Evolutionary conservation across 768 basidiomycete species (phyloP).

Genomic region (Kwoniella sp.): DNA sequence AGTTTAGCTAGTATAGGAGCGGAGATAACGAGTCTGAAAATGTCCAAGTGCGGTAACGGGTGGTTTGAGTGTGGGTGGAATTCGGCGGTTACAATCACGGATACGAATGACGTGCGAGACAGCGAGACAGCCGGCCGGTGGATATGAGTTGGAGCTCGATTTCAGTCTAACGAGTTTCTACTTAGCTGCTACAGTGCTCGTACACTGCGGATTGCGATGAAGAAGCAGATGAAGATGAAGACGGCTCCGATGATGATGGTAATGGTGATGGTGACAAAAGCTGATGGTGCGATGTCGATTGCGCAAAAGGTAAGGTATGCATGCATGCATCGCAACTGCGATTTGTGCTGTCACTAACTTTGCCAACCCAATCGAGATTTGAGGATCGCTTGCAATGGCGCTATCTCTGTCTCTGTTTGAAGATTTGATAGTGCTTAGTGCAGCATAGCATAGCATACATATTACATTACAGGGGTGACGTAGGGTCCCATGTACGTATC

Average conservation of each 20-base stretch:
- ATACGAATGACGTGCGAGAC: not conserved
- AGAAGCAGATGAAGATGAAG: no score
- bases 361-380: not conserved
- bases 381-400: slow-evolving; percentile 1
- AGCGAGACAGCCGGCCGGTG: no score
- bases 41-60: slow-evolving; percentile 1
- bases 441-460: no score
- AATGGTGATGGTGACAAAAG: not conserved
- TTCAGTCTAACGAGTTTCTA: no score
- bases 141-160: not conserved
- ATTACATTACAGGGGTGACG: not conserved
- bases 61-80: not conserved
- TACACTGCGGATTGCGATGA: no score
- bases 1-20: not conserved
- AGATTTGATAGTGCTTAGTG: not conserved
- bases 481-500: not conserved
- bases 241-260: no score
- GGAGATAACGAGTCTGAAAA: not conserved
- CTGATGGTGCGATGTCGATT: not conserved
- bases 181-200: no score
- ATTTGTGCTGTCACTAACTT: not conserved
- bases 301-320: not conserved
- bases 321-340: not conserved
- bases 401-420: slow-evolving; percentile 1
- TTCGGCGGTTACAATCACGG: no score